These are phyloP conservation scores for Infundibulicybe gibba DNA, from an alignment of 768 basidiomycete species.

Conservation along the genomic window DNA sequence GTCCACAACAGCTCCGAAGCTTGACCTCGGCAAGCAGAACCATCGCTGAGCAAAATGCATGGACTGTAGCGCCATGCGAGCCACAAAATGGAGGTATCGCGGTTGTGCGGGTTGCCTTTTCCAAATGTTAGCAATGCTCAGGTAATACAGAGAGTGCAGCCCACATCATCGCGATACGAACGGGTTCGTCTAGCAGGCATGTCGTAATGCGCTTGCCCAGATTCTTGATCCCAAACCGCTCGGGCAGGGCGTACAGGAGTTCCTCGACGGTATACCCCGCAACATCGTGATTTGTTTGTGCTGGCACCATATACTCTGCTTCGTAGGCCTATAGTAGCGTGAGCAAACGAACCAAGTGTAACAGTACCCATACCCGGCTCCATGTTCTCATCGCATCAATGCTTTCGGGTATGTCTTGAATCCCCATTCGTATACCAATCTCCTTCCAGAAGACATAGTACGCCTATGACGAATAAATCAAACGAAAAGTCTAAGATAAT, in stretches of 20 bases:
- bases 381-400: slow-evolving; percentile 32
- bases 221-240: slow-evolving; percentile 30
- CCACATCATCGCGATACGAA: slow-evolving; percentile 47
- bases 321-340: slow-evolving; percentile 33
- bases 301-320: slow-evolving; percentile 35
- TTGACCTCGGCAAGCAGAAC: slow-evolving; percentile 33
- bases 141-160: slow-evolving; percentile 7
- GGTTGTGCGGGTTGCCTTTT: slow-evolving; percentile 35
- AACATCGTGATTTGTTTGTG: slow-evolving; percentile 33
- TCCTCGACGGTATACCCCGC: slow-evolving; percentile 37
- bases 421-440: slow-evolving; percentile 43
- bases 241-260: slow-evolving; percentile 33
- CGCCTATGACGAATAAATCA: slow-evolving; percentile 20
- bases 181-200: slow-evolving; percentile 38
- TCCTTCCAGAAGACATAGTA: slow-evolving; percentile 41
- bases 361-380: slow-evolving; percentile 24
- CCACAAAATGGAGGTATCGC: slow-evolving; percentile 22
- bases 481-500: not conserved
- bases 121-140: not conserved
- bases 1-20: slow-evolving; percentile 15
- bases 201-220: slow-evolving; percentile 29
- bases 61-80: slow-evolving; percentile 15
- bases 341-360: not conserved
- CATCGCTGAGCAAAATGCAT: slow-evolving; percentile 30
- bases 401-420: slow-evolving; percentile 40